Conservation (phyloP, 108 stramenopile species). For the Nitzschia palea region DNA sequence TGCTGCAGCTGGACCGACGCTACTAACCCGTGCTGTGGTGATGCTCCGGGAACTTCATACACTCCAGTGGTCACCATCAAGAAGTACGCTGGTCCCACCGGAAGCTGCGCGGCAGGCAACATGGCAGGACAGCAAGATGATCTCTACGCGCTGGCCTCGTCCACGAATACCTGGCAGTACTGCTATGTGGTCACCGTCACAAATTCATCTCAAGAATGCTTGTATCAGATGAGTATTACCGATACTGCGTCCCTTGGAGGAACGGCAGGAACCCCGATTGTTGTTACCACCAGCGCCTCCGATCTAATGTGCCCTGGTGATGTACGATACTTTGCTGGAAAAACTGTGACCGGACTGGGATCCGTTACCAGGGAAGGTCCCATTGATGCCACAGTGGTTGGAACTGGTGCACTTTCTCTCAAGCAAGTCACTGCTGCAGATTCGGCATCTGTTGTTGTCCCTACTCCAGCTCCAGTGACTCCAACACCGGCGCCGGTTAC, state of each 20-base stretch:
- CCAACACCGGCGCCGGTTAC: too few relatives aligned
- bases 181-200: conserved; percentile 1
- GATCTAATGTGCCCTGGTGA: neutral
- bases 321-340: neutral
- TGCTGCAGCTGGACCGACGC: neutral
- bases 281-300: too few relatives aligned
- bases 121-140: conserved; percentile 7
- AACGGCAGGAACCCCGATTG: too few relatives aligned
- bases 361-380: neutral
- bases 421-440: too few relatives aligned
- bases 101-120: neutral
- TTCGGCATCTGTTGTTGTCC: too few relatives aligned
- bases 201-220: neutral
- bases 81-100: neutral
- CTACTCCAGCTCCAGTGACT: too few relatives aligned
- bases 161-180: neutral
- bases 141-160: neutral
- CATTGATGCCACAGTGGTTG: neutral
- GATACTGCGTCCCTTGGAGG: conserved; percentile 1
- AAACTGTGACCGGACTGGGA: neutral
- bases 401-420: too few relatives aligned
- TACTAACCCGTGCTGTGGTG: neutral
- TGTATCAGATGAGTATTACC: neutral
- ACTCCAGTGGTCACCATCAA: neutral
- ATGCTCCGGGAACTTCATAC: too few relatives aligned